Evolutionary conservation across 2,329 filamentous ascomycete species (phyloP).

Genomic region (Cytospora piceae): DNA sequence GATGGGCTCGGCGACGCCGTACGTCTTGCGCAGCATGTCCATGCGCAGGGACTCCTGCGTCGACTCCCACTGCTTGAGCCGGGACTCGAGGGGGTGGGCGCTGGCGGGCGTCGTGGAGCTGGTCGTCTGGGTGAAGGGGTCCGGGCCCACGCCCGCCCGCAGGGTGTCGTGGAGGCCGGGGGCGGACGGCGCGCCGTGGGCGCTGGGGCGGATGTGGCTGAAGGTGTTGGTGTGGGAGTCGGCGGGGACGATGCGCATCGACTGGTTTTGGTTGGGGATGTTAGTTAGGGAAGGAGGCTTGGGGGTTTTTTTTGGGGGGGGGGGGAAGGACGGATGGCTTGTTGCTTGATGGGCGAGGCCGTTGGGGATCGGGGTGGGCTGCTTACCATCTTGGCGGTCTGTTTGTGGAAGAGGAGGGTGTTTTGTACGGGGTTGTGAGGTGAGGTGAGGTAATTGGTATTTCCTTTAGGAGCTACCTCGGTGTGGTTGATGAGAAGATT

Average conservation of each 20-base stretch:
- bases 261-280: conserved; percentile 51
- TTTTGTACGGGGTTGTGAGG: conserved; percentile 19
- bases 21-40: conserved; percentile 83
- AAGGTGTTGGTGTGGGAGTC: conserved; percentile 67
- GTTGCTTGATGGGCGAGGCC: neutral
- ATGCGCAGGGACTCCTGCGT: conserved; percentile 89
- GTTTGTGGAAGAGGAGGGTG: neutral
- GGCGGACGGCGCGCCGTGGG: conserved; percentile 80
- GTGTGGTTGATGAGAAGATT: neutral
- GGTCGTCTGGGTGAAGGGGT: conserved; percentile 51
- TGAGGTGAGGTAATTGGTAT: neutral
- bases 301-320: too few relatives aligned
- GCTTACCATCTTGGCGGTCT: conserved; percentile 54
- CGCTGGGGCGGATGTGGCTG: conserved; percentile 60
- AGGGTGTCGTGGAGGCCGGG: conserved; percentile 94
- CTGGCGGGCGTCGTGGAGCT: conserved; percentile 57
- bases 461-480: neutral
- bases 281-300: conserved; percentile 10
- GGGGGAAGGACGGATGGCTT: conserved; percentile 11
- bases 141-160: conserved; percentile 77
- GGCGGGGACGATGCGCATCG: conserved; percentile 85
- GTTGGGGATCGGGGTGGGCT: conserved; percentile 19
- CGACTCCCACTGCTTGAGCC: conserved; percentile 85
- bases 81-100: conserved; percentile 87
- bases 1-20: conserved; percentile 91